phyloP scores from a whole-genome alignment of 192 early-diverging fungal species.

The Spinellus fusiger region DNA sequence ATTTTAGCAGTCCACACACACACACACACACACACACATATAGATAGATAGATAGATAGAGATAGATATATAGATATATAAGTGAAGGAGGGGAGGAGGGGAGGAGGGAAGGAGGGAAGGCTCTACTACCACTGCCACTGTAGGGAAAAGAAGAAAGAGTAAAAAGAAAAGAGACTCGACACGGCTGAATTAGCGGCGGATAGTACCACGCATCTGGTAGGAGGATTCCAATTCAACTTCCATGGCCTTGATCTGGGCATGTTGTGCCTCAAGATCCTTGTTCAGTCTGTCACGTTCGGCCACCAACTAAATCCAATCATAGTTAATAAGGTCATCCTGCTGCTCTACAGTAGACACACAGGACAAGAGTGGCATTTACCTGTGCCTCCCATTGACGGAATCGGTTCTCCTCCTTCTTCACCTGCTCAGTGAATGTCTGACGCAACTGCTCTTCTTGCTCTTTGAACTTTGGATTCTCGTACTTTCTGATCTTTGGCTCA shows the following conservation, averaged over 20 bases:
- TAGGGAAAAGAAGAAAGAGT: not conserved
- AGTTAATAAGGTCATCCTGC: not conserved
- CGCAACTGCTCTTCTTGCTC: constrained; percentile 95
- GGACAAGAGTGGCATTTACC: constrained; percentile 16
- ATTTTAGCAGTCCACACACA: too few species aligned
- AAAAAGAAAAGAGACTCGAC: not conserved
- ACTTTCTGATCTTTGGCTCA: constrained; percentile 74
- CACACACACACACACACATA: too few species aligned
- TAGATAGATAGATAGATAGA: too few species aligned
- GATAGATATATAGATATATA: too few species aligned
- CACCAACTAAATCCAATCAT: constrained; percentile 59
- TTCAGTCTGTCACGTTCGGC: constrained; percentile 97
- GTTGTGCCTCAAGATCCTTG: constrained; percentile 95
- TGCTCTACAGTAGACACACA: too few species aligned
- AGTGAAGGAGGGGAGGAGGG: not conserved
- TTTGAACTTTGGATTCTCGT: constrained; percentile 92
- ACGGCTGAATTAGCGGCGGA: constrained; percentile 10
- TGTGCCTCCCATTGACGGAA: constrained; percentile 99
- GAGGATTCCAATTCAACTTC: constrained; percentile 70
- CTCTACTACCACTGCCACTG: not conserved
- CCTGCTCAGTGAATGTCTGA: constrained; percentile 97
- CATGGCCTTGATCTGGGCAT: constrained; percentile 88
- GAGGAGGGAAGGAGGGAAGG: not conserved
- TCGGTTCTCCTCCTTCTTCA: constrained; percentile 92
- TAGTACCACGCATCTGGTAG: constrained; percentile 26